phyloP scores from a whole-genome alignment of 139 green algal genomes.

The Chlamydomonas sphaeroides region DNA sequence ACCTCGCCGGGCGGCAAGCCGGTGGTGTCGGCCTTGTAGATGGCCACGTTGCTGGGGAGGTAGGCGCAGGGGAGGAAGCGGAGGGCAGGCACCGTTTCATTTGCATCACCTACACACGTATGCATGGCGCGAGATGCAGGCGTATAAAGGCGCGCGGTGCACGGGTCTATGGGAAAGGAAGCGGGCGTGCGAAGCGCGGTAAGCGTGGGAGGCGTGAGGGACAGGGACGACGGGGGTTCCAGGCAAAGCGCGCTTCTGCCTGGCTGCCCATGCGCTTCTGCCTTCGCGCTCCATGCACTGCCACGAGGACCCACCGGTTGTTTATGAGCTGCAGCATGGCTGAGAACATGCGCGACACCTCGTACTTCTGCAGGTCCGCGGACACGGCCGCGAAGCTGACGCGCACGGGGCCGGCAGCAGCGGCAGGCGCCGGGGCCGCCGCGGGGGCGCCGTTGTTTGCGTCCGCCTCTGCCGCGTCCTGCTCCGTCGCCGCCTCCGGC shows the following conservation, averaged over 20 bases:
- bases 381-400: slow-evolving; percentile 27
- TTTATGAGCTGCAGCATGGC: slow-evolving; percentile 78
- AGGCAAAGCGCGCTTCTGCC: too few species aligned
- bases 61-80: background rate
- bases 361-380: slow-evolving; percentile 25
- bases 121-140: too few species aligned
- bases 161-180: too few species aligned
- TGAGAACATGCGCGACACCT: slow-evolving; percentile 66
- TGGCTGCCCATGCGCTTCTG: too few species aligned
- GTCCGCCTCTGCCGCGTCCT: background rate
- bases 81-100: too few species aligned
- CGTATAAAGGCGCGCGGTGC: too few species aligned
- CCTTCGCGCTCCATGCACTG: too few species aligned
- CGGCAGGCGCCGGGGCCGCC: background rate
- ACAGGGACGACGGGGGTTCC: too few species aligned
- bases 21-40: background rate
- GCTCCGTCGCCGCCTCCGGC: background rate
- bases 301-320: slow-evolving; percentile 66
- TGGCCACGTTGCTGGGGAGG: slow-evolving; percentile 39
- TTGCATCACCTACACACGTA: too few species aligned
- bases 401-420: background rate
- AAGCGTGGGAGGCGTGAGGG: too few species aligned
- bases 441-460: background rate
- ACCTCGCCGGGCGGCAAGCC: background rate
- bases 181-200: too few species aligned